These are phyloP conservation scores for Hirschioporus abietinus DNA, from an alignment of 768 basidiomycete genomes.

Conservation along the genomic window DNA sequence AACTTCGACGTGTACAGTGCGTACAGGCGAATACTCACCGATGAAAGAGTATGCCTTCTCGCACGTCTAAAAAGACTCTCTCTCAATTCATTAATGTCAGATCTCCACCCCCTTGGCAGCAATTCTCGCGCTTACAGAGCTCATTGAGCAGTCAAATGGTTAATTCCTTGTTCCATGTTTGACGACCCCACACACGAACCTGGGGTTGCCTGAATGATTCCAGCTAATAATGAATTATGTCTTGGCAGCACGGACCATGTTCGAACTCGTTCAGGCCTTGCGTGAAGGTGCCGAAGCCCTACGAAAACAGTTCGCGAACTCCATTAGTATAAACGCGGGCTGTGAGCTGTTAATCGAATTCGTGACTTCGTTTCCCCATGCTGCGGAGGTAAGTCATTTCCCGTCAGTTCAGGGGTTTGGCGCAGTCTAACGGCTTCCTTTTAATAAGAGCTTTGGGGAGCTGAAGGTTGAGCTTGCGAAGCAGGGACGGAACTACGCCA, in stretches of 20 bases:
- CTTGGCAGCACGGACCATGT: slow-evolving; percentile 78
- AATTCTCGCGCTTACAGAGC: slow-evolving; percentile 76
- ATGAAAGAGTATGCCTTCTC: slow-evolving; percentile 54
- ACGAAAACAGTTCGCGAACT: slow-evolving; percentile 59
- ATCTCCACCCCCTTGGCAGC: slow-evolving; percentile 84
- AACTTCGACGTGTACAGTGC: slow-evolving; percentile 43
- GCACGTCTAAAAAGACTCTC: not conserved
- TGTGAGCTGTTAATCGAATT: slow-evolving; percentile 89
- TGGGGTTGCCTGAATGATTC: slow-evolving; percentile 11
- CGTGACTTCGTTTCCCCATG: slow-evolving; percentile 79
- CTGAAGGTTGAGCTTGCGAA: slow-evolving; percentile 79
- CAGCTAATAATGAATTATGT: slow-evolving; percentile 6
- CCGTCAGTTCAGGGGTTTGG: not conserved
- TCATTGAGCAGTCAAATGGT: slow-evolving; percentile 79
- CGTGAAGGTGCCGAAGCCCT: slow-evolving; percentile 67
- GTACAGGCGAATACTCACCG: slow-evolving; percentile 54
- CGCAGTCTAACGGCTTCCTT: slow-evolving; percentile 11
- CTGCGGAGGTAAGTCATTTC: slow-evolving; percentile 56
- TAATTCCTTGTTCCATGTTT: slow-evolving; percentile 16
- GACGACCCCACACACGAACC: slow-evolving; percentile 6
- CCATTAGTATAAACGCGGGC: slow-evolving; percentile 83
- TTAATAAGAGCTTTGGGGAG: slow-evolving; percentile 67
- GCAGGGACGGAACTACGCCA: slow-evolving; percentile 73
- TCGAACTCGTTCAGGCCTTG: slow-evolving; percentile 83
- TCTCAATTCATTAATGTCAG: slow-evolving; percentile 28